Conservation (phyloP, 1,284 basidiomycete species). For the Ceratobasidium sp. region DNA sequence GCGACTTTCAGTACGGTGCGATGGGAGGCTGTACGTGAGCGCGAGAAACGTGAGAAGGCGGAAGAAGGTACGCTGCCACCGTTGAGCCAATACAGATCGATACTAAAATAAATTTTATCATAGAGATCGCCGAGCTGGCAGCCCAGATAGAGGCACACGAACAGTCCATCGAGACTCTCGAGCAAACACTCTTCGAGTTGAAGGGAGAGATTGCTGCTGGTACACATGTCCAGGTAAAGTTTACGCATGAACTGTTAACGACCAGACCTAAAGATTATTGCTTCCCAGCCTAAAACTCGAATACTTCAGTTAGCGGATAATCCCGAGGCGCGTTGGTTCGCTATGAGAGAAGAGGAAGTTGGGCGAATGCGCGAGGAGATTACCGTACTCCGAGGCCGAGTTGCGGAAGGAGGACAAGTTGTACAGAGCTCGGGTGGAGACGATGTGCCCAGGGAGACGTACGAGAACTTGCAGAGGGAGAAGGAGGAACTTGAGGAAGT, state of each 20-base stretch:
- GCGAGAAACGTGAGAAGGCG: slow-evolving; percentile 24
- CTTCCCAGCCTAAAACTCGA: slow-evolving; percentile 71
- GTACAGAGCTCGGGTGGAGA: slow-evolving; percentile 53
- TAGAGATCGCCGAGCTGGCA: slow-evolving; percentile 55
- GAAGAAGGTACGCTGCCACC: slow-evolving; percentile 59
- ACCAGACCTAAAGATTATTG: slow-evolving; percentile 55
- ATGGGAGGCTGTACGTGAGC: slow-evolving; percentile 38
- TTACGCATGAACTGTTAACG: neutral
- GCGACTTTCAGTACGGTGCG: slow-evolving; percentile 40
- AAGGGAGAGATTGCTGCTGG: slow-evolving; percentile 81
- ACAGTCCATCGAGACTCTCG: slow-evolving; percentile 70
- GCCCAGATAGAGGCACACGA: slow-evolving; percentile 59
- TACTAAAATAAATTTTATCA: neutral
- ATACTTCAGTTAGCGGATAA: slow-evolving; percentile 79
- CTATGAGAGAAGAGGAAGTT: slow-evolving; percentile 70
- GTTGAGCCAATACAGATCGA: neutral
- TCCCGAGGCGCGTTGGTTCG: slow-evolving; percentile 66
- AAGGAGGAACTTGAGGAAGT: slow-evolving; percentile 71
- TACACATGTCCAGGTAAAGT: slow-evolving; percentile 63
- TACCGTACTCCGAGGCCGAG: slow-evolving; percentile 67
- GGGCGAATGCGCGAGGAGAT: slow-evolving; percentile 73
- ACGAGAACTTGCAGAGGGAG: slow-evolving; percentile 73
- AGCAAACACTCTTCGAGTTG: slow-evolving; percentile 80
- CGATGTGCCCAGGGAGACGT: slow-evolving; percentile 76
- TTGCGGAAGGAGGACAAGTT: slow-evolving; percentile 54